Base-by-base conservation (phyloP, 2,329 filamentous ascomycete species). In the Catunica adiposa region DNA sequence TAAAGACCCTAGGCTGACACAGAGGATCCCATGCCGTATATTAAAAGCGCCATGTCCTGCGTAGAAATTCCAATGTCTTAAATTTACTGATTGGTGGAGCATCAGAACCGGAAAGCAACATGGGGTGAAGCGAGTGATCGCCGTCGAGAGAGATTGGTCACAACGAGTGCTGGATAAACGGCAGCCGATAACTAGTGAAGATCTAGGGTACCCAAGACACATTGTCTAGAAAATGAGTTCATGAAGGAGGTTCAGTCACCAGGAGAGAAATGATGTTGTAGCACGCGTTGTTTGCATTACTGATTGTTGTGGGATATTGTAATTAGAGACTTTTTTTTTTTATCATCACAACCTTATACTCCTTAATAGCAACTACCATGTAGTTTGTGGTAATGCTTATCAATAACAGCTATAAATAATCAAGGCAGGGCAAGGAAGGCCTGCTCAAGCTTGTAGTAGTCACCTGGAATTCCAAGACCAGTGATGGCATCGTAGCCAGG, bases 401-500 rank as follows among this genome's bases (percentile, higher is more conserved):
- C 14, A 9, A 29, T 15, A 29, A 31, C 14, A 23, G 25, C n/a
- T 29, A 15, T 42, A 3, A 9, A 20, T 25, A 20, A 29, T 48
- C 46, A 58, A 42, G 56, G 34, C 47, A 56, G 22, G 14, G 34
- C 58, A 9, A 67, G 59, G 57, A 71, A 58, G 11, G 65, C 68
- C 31, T 65, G 56, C 59, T 69, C 52, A 2, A 72, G 62, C 60
- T 66, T 64, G 6, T 62, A 58, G 62, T 74, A 75, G 38, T 73
- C 66, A 38, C 64, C 65, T 0, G 73, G 68, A 37, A 72, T 70
- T 0, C 75, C 74, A 20, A 76, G 58, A 51, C 79, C 75, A 1
- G 74, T 76, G 2, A 74, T 69, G 1, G 70, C 67, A 59, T 77
- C 74, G 62, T 69, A 77, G 0, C 74, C 74, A 54, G 64, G 58